A percentile compares a stretch with the other conserved stretches of the same genome.
Evolutionary conservation across 2,329 filamentous ascomycete species (phyloP).

Genomic region (Ilyonectria mors-panacis): DNA sequence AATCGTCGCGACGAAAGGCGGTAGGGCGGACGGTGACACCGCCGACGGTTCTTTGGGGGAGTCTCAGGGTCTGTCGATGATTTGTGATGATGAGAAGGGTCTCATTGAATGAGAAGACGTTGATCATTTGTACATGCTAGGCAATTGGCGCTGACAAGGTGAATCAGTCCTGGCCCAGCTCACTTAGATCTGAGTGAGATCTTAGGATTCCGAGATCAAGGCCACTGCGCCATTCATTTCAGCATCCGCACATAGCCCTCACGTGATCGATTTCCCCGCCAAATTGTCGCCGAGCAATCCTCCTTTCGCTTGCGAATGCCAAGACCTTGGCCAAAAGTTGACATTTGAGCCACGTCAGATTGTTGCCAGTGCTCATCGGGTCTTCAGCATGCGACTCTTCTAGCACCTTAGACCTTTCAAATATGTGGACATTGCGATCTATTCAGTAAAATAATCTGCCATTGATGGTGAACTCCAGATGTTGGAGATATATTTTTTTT

Average conservation of each 20-base stretch:
- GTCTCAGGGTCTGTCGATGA: neutral
- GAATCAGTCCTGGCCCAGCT: neutral
- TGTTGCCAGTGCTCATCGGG: too few relatives aligned
- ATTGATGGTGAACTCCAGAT: too few relatives aligned
- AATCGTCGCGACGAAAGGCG: neutral
- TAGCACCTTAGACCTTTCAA: too few relatives aligned
- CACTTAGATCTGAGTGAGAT: neutral
- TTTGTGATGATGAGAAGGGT: neutral
- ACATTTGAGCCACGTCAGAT: too few relatives aligned
- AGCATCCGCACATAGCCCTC: neutral
- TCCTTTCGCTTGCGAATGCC: neutral
- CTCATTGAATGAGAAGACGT: neutral
- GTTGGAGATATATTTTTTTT: too few relatives aligned
- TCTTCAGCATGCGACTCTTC: too few relatives aligned
- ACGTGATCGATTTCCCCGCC: neutral
- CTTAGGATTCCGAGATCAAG: neutral
- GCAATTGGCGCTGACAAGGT: too few relatives aligned
- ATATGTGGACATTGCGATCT: too few relatives aligned
- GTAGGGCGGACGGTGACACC: neutral
- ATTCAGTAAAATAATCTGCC: too few relatives aligned
- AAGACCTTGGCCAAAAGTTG: neutral
- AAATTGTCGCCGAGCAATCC: too few relatives aligned
- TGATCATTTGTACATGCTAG: neutral
- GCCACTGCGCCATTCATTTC: neutral
- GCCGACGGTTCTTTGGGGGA: neutral